These are phyloP conservation scores for Fusarium lyarnte DNA, from an alignment of 2,329 filamentous ascomycete genomes.

Conservation along the genomic window DNA sequence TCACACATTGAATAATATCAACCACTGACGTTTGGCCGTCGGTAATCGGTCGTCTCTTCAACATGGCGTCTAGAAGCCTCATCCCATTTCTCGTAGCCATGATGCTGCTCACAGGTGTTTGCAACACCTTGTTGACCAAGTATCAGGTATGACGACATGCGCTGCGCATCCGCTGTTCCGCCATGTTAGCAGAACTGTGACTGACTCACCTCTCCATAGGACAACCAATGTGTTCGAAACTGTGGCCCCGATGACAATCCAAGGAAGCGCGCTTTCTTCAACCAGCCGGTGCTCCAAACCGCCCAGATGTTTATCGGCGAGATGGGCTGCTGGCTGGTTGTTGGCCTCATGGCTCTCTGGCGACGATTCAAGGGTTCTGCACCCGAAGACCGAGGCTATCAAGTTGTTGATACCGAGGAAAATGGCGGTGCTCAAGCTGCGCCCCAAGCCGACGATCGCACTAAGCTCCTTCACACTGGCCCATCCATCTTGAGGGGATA, in stretches of 20 bases:
- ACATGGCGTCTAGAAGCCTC: slow-evolving; percentile 76
- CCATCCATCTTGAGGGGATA: slow-evolving; percentile 74
- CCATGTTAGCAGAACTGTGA: not conserved
- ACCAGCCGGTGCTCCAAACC: slow-evolving; percentile 96
- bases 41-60: slow-evolving; percentile 8
- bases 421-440: slow-evolving; percentile 57
- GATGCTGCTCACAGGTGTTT: slow-evolving; percentile 96
- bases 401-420: slow-evolving; percentile 65
- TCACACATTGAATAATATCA: slow-evolving; percentile 7
- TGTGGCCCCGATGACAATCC: slow-evolving; percentile 75
- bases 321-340: slow-evolving; percentile 93
- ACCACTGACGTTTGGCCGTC: not conserved
- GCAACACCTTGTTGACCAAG: slow-evolving; percentile 96
- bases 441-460: slow-evolving; percentile 46
- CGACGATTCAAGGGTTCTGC: slow-evolving; percentile 61
- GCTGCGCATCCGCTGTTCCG: not conserved
- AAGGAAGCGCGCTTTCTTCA: slow-evolving; percentile 76
- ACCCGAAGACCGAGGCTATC: slow-evolving; percentile 67
- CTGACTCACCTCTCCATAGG: slow-evolving; percentile 58
- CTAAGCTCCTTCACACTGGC: slow-evolving; percentile 59
- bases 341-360: slow-evolving; percentile 75
- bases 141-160: slow-evolving; percentile 74
- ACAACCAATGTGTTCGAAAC: slow-evolving; percentile 95
- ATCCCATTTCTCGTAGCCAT: slow-evolving; percentile 90
- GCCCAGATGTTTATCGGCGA: slow-evolving; percentile 98